Evolutionary conservation across 2,329 filamentous ascomycete species (phyloP), one percentile per base, ranked within the genome.

Genomic region (Colletotrichum chrysophilum): DNA sequence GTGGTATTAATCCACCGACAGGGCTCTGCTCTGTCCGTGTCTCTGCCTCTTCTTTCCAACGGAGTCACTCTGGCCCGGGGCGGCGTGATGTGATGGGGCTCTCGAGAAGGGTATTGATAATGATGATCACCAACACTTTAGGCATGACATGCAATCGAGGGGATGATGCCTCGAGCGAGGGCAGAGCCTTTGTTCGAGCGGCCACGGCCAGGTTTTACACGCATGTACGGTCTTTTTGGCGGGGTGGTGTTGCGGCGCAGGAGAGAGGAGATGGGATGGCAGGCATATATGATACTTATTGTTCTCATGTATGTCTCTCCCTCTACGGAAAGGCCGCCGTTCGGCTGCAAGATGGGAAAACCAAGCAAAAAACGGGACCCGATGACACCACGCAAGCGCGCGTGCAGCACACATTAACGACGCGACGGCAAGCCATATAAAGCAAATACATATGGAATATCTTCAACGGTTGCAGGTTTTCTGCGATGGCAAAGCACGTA

Each of bases 91-190:
- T 21, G 36, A 34, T 28, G 52, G 36, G 38, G 21, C 28, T 61
- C 72, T 62, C 62, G 61, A 67, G 62, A 64, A 66, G n/a, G 55
- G 73, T 55, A 62, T 58, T 64, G 68, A 64, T 73, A 75, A 75
- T 66, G 62, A 48, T 48, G 56, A 68, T 73, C 73, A 64, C 73
- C 69, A 67, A 68, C 56, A 67, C 52, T 71, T 62, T 61, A 28
- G 68, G 72, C n/a, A 66, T 56, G 68, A 60, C 30, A 55, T 55
- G 70, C 34, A 43, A 72, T 61, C 26, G 21, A 34, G 65, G 30
- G 32, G 38, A 66, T 52, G 26, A 66, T 55, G 48, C 64, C 36
- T 66, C 26, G 38, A 32, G 36, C 10, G 43, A 48, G 43, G 43
- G n/a, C 43, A 48, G 6, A 48, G 43, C 43, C 43, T 60, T 60